Evolutionary conservation across 805 yeast genomes (phyloP), one percentile per base, ranked within the genome.

Genomic region (Starmerella riodocensis): DNA sequence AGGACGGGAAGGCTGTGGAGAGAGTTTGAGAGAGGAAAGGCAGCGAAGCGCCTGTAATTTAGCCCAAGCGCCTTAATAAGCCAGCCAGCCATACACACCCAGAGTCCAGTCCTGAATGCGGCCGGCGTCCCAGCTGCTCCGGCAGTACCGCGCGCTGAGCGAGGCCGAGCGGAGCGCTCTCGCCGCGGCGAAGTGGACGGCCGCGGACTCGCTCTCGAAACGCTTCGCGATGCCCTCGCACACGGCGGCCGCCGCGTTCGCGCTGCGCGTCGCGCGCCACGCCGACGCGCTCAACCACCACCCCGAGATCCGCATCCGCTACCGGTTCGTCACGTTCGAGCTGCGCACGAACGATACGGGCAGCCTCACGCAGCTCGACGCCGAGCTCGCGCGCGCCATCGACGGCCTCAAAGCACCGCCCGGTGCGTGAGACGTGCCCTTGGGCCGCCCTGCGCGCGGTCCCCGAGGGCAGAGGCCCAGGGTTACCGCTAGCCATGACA

Each of bases 261-360:
- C 45, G 8, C 35, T 41, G 14, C 29, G 31, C 9, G 42, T 46
- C 6, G 53, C 54, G 1, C 32, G 25, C 9, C 23, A 18, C 6
- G 53, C 54, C 7, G 55, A 52, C 26, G 19, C 29, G 14, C 33
- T 37, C 9, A 24, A 46, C 23, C 55, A 52, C 36, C 55, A 52
- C 34, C 53, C 55, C 4, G 46, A 50, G 19, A 37, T 52, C 7
- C 25, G 21, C 12, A 36, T 52, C n/a, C 39, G 37, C 29, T 50
- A 52, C 39, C 32, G 44, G 16, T 40, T 21, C 14, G 47, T 46
- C 20, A 39, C 42, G 2, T 48, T 52, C 30, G 21, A 31, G 21
- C 40, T 52, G 36, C 38, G 43, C 9, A 40, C 54, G 3, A 52
- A 50, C 32, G 55, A 50, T 26, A 36, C 40, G 2, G 39, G 36